phyloP scores from a whole-genome alignment of 306 rosid species.

The Quercus bicolor region DNA sequence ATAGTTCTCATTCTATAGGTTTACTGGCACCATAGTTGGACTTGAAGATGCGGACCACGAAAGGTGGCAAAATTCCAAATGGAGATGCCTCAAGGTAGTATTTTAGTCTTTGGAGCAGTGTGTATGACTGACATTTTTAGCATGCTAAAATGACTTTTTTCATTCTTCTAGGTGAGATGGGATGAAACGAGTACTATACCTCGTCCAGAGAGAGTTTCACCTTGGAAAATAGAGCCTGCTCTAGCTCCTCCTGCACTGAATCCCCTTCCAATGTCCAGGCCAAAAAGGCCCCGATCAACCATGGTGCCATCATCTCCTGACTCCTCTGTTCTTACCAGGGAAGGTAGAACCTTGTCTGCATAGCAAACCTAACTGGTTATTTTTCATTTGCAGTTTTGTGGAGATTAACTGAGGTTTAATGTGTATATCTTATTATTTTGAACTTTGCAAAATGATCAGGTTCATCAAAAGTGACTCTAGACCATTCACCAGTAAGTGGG shows the following conservation, averaged over 20 bases:
- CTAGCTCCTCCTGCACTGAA: conserved; percentile 79
- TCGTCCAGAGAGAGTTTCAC: conserved; percentile 95
- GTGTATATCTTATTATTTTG: not conserved
- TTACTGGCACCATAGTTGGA: conserved; percentile 90
- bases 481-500: conserved; percentile 63
- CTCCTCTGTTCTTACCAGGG: conserved; percentile 78
- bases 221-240: conserved; percentile 96
- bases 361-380: not conserved
- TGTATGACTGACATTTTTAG: conserved; percentile 1
- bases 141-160: conserved; percentile 8
- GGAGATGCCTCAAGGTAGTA: conserved; percentile 93
- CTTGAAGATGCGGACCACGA: conserved; percentile 65
- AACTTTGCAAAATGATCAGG: conserved; percentile 21
- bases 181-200: conserved; percentile 84
- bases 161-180: conserved; percentile 85
- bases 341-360: conserved; percentile 43
- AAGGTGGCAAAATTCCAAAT: conserved; percentile 83
- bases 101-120: not conserved
- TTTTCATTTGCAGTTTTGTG: conserved; percentile 2
- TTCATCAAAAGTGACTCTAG: conserved; percentile 56
- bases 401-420: conserved; percentile 3
- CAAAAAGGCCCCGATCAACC: conserved; percentile 79
- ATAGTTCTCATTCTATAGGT: conserved; percentile 36
- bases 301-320: conserved; percentile 70
- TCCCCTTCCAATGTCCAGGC: conserved; percentile 72